Conservation (phyloP, 768 basidiomycete genomes). For the Agaricus bisporus region DNA sequence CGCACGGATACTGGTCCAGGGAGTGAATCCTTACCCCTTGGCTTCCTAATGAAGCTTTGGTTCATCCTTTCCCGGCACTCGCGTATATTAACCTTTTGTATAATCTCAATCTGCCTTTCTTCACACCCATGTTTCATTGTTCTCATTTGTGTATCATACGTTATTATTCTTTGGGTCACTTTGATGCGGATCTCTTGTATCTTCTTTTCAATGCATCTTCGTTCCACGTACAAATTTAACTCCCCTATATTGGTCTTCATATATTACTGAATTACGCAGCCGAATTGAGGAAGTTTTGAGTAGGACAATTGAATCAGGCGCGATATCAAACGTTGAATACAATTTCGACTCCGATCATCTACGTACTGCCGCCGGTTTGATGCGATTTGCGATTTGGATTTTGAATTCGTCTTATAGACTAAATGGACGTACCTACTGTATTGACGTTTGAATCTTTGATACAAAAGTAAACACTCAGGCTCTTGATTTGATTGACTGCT, state of each 20-base stretch:
- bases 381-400: conserved; percentile 11
- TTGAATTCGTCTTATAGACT: conserved; percentile 3
- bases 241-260: background rate
- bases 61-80: background rate
- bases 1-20: conserved; percentile 19
- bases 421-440: conserved; percentile 7
- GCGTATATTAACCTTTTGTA: conserved; percentile 9
- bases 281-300: conserved; percentile 16
- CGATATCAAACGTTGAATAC: conserved; percentile 15
- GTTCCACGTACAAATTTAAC: background rate
- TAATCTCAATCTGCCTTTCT: conserved; percentile 1
- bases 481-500: background rate
- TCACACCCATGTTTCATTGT: background rate
- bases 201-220: background rate
- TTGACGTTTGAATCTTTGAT: background rate
- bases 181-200: conserved; percentile 1
- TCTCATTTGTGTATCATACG: background rate
- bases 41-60: background rate
- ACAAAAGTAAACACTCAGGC: background rate
- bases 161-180: conserved; percentile 2
- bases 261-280: conserved; percentile 11
- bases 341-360: conserved; percentile 18
- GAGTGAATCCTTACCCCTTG: conserved; percentile 11
- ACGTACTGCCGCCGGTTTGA: conserved; percentile 19
- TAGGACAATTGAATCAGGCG: conserved; percentile 13